Conservation (phyloP, 2,329 filamentous ascomycete species). For the Tolypocladium nubicola region DNA sequence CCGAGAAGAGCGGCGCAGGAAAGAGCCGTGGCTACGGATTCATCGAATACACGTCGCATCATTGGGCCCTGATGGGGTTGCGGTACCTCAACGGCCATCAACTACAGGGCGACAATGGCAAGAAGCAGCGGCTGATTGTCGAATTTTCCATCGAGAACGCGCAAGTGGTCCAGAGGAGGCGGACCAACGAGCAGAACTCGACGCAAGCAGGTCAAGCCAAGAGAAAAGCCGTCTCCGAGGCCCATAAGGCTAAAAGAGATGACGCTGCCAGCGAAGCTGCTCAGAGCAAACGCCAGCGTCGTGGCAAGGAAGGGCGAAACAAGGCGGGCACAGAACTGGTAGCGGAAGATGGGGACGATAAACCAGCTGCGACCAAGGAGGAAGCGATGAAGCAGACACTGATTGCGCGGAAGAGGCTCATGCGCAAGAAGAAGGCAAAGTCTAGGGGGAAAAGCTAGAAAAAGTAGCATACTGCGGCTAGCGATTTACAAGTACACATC, state of each 20-base stretch:
- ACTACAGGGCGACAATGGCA: constrained; percentile 51
- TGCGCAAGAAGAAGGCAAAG: constrained; percentile 56
- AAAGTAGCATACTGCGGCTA: background rate
- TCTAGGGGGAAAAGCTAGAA: constrained; percentile 14
- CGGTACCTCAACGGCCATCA: constrained; percentile 81
- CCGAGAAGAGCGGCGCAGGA: constrained; percentile 66
- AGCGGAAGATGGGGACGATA: constrained; percentile 7
- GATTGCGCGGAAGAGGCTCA: constrained; percentile 74
- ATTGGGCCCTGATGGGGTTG: constrained; percentile 88
- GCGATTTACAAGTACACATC: background rate
- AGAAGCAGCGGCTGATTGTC: constrained; percentile 81
- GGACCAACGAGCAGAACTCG: constrained; percentile 23
- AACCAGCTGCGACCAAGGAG: constrained; percentile 24
- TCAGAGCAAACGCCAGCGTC: background rate
- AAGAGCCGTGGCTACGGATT: constrained; percentile 92
- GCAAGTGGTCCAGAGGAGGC: constrained; percentile 76
- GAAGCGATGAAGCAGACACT: constrained; percentile 55
- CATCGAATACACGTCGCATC: constrained; percentile 90
- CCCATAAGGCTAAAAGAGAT: constrained; percentile 17
- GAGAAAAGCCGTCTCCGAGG: background rate
- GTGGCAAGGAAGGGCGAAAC: background rate
- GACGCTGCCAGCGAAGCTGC: constrained; percentile 14
- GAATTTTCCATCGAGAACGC: constrained; percentile 98
- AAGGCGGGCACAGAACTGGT: background rate
- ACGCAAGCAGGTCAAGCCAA: constrained; percentile 15